phyloP scores from a whole-genome alignment of 495 filamentous ascomycete genomes.

The Neurospora sublineolata region DNA sequence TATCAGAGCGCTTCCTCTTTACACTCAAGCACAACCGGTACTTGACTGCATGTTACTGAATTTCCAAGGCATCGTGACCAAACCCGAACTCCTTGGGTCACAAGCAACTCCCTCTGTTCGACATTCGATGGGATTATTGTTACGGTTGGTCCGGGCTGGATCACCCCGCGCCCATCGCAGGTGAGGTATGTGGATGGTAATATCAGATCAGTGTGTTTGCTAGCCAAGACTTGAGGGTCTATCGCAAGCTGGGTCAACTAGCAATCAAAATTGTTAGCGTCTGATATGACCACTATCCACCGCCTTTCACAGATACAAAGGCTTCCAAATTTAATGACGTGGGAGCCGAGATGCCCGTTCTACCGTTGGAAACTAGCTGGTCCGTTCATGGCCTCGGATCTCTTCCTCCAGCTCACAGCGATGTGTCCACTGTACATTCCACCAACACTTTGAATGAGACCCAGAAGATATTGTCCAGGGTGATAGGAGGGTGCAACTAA shows the following conservation, averaged over 20 bases:
- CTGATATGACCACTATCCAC: not conserved
- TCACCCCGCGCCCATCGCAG: not conserved
- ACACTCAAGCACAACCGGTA: not conserved
- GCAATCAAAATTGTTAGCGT: not conserved
- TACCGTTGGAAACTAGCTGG: not conserved
- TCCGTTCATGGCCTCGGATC: not conserved
- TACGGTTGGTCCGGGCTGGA: not conserved
- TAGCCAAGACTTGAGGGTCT: not conserved
- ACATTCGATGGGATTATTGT: not conserved
- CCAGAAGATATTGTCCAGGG: not conserved
- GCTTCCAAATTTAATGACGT: not conserved
- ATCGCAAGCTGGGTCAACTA: not conserved
- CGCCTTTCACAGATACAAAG: not conserved
- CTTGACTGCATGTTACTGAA: not conserved
- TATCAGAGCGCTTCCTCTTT: not conserved
- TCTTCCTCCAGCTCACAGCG: not conserved
- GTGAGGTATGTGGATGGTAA: not conserved
- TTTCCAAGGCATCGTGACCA: not conserved
- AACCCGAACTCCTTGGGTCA: not conserved
- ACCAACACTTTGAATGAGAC: not conserved
- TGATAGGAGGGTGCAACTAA: not conserved
- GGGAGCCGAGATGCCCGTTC: not conserved
- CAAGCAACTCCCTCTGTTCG: not conserved
- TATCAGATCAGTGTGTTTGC: not conserved
- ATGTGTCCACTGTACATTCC: not conserved